Evolutionary conservation across 768 basidiomycete species (phyloP).

Genomic region (Phanerochaete sordida): DNA sequence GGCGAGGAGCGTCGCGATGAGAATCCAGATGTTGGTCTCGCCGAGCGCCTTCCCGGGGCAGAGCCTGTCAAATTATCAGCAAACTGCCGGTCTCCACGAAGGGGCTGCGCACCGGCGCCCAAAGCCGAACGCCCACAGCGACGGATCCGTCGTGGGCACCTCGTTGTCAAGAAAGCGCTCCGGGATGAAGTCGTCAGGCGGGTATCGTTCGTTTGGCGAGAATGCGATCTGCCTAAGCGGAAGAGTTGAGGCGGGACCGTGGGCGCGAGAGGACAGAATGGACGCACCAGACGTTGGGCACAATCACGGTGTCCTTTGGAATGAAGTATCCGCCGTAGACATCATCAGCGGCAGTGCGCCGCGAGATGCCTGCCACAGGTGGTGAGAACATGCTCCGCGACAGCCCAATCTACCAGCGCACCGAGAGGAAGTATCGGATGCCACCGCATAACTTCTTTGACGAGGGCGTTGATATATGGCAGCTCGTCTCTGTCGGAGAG

Average conservation of each 20-base stretch:
- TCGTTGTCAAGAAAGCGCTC: conserved; percentile 22
- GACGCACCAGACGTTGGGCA: conserved; percentile 42
- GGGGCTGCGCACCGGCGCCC: conserved; percentile 21
- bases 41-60: conserved; percentile 17
- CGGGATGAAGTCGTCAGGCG: conserved; percentile 22
- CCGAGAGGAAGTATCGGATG: conserved; percentile 10
- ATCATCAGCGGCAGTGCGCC: conserved; percentile 54
- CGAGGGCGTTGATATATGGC: conserved; percentile 26
- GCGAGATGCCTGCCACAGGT: conserved; percentile 50
- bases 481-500: conserved; percentile 16
- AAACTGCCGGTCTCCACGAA: too few species aligned
- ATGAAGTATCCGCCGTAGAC: conserved; percentile 50
- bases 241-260: too few species aligned
- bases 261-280: not conserved
- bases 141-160: conserved; percentile 10
- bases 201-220: too few species aligned
- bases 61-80: not conserved
- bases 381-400: not conserved
- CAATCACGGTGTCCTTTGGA: conserved; percentile 55
- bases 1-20: conserved; percentile 9
- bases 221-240: too few species aligned
- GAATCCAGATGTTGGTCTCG: conserved; percentile 13
- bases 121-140: conserved; percentile 21
- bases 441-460: conserved; percentile 31
- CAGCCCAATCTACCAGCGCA: not conserved